phyloP scores from a whole-genome alignment of 2,329 filamentous ascomycete species.

The Fusarium buharicum region DNA sequence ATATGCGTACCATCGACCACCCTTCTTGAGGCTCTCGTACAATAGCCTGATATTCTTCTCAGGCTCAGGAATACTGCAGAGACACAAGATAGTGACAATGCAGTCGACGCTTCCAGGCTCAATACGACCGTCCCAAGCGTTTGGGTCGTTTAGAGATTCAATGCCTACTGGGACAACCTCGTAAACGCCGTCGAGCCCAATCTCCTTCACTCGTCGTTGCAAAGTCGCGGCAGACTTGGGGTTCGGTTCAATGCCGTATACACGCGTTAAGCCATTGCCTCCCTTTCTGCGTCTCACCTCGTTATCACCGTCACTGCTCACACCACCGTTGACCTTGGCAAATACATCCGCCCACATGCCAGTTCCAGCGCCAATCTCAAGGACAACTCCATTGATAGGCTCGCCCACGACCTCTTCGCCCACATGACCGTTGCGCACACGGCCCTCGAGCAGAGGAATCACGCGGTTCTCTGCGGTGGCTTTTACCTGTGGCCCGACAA shows the following conservation, averaged over 20 bases:
- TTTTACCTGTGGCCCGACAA: conserved; percentile 62
- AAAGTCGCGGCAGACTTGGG: conserved; percentile 61
- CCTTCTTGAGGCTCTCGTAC: conserved; percentile 68
- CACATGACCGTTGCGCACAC: conserved; percentile 53
- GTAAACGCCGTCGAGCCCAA: conserved; percentile 67
- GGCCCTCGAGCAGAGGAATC: conserved; percentile 65
- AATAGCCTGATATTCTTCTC: conserved; percentile 64
- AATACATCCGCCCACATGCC: conserved; percentile 71
- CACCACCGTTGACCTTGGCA: conserved; percentile 42
- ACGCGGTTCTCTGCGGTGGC: conserved; percentile 56
- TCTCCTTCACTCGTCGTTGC: conserved; percentile 57
- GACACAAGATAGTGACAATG: conserved; percentile 69
- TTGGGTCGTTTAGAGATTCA: conserved; percentile 60
- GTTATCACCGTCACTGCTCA: conserved; percentile 18
- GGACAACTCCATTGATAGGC: conserved; percentile 61
- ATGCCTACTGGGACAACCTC: conserved; percentile 71
- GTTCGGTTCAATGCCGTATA: conserved; percentile 75
- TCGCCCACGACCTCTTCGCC: conserved; percentile 48
- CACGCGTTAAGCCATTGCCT: conserved; percentile 51
- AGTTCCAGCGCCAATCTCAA: conserved; percentile 71
- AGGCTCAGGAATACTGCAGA: conserved; percentile 72
- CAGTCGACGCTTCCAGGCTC: conserved; percentile 64
- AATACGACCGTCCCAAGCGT: conserved; percentile 59
- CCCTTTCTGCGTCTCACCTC: conserved; percentile 35
- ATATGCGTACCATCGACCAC: conserved; percentile 70